Base-by-base conservation (phyloP, 257 asterid genomes). In the Nicotiana noctiflora region DNA sequence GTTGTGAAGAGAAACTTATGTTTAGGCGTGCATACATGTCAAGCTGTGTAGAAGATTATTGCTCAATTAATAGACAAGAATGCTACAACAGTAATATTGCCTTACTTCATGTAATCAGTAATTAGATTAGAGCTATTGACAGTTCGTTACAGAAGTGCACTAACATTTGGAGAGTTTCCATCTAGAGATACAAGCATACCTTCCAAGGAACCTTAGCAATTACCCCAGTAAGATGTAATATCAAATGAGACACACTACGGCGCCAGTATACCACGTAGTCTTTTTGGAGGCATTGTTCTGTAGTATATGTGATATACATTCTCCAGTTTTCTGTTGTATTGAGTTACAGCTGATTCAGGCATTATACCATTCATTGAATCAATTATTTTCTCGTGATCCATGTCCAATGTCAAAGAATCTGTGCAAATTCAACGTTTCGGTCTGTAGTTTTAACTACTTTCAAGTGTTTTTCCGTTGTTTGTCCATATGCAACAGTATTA, bases 221-320 rank as follows among this genome's bases (percentile, higher is more conserved):
- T 74, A 1, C 44, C 44, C 44, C 2, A 1, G 44, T 6, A 21
- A 51, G 1, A 51, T 51, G 56, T 51, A 51, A 51, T 51, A 21
- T 14, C 9, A 21, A 18, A 4, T 21, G 61, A 57, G 46, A 18
- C 17, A 27, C 31, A 75, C 25, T 37, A 37, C n/a, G n/a, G n/a
- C 2, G 44, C 44, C 44, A 37, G 44, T 10, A 11, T 88, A 93
- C 97, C 94, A 86, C 49, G n/a, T n/a, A n/a, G n/a, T n/a, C n/a
- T n/a, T n/a, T n/a, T n/a, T n/a, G n/a, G n/a, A n/a, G n/a, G n/a
- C n/a, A n/a, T n/a, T n/a, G n/a, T n/a, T n/a, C n/a, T n/a, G n/a
- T n/a, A n/a, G n/a, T n/a, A n/a, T n/a, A n/a, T n/a, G n/a, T n/a
- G n/a, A n/a, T n/a, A n/a, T n/a, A n/a, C n/a, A n/a, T n/a, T n/a